Evolutionary conservation across 805 yeast genomes (phyloP).

Genomic region (Saturnispora saitoi): DNA sequence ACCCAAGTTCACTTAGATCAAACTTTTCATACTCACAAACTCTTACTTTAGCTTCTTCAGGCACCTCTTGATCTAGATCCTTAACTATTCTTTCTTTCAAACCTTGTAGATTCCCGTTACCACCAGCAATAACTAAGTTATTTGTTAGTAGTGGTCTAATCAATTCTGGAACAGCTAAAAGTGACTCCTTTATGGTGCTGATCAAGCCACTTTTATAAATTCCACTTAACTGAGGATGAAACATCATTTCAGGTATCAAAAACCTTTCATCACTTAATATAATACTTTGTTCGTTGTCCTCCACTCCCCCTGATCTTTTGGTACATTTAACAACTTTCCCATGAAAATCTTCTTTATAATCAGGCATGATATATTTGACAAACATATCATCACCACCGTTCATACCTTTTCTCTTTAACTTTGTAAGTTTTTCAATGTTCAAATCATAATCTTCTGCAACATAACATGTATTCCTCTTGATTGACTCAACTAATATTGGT

Average conservation of each 20-base stretch:
- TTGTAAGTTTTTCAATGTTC: slow-evolving; percentile 22
- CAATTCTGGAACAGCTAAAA: slow-evolving; percentile 64
- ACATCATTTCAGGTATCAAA: slow-evolving; percentile 75
- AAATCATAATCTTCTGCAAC: slow-evolving; percentile 50
- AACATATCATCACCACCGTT: slow-evolving; percentile 26
- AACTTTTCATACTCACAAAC: slow-evolving; percentile 28
- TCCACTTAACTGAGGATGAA: slow-evolving; percentile 77
- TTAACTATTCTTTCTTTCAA: slow-evolving; percentile 50
- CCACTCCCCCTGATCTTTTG: slow-evolving; percentile 50
- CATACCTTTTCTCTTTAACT: slow-evolving; percentile 17
- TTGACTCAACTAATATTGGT: slow-evolving; percentile 70
- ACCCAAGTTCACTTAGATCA: slow-evolving; percentile 35
- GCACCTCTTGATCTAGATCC: slow-evolving; percentile 60
- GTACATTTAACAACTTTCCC: slow-evolving; percentile 43
- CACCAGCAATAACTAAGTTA: slow-evolving; percentile 78
- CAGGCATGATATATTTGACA: slow-evolving; percentile 78
- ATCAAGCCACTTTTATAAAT: slow-evolving; percentile 73
- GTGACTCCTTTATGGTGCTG: slow-evolving; percentile 57
- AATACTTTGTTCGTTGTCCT: slow-evolving; percentile 14
- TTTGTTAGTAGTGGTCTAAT: slow-evolving; percentile 67
- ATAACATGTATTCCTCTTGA: slow-evolving; percentile 72
- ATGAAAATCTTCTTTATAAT: slow-evolving; percentile 66
- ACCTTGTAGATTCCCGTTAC: slow-evolving; percentile 64
- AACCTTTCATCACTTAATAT: slow-evolving; percentile 77
- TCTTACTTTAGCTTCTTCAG: slow-evolving; percentile 61